Evolutionary conservation across 2,329 filamentous ascomycete genomes (phyloP), one percentile per base, ranked within the genome.

Genomic region (Cladosporium phlei): DNA sequence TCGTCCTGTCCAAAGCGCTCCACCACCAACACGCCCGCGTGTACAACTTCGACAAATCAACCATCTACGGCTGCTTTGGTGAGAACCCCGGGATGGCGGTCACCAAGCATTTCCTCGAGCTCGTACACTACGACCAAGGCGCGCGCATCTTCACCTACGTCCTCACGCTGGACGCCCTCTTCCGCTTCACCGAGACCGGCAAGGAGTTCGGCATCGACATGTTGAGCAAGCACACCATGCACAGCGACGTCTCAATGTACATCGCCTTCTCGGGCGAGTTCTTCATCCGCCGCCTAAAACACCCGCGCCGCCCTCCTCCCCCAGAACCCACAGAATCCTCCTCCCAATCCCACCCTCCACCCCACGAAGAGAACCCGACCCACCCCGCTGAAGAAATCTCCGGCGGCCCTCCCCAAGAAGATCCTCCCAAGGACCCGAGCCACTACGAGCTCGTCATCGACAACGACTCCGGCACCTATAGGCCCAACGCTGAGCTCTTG

Each of bases 141-240:
- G 85, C 86, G 1, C 82, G 89, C 10, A 80, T 94, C 47, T 96
- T 93, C 61, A 97, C 91, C 17, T 97, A 96, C 57, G 84, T 96
- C 20, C 72, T 97, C 17, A 95, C 88, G 0, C 76, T 96, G 5
- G 91, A 97, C 60, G 86, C 85, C 4, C 75, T 91, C 44, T 79
- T 94, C 61, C 84, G 89, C 35, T 96, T 96, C 68, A 96, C 91
- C 1, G 91, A 96, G 66, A 97, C 91, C 0, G 91, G 91, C 22
- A 93, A 93, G 58, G 90, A 96, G 59, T 96, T 96, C 50, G 88
- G 90, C 43, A 88, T 97, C 59, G 91, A 96, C 68, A 74, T 96
- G 65, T 69, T 97, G 59, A 89, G 84, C 66, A 97, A 97, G 65
- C 91, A 97, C 66, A 95, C 88, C 30, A 95, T 97, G 88, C 91